Base-by-base conservation (phyloP, 78 protist species). In the Monocercomonoides exilis region DNA sequence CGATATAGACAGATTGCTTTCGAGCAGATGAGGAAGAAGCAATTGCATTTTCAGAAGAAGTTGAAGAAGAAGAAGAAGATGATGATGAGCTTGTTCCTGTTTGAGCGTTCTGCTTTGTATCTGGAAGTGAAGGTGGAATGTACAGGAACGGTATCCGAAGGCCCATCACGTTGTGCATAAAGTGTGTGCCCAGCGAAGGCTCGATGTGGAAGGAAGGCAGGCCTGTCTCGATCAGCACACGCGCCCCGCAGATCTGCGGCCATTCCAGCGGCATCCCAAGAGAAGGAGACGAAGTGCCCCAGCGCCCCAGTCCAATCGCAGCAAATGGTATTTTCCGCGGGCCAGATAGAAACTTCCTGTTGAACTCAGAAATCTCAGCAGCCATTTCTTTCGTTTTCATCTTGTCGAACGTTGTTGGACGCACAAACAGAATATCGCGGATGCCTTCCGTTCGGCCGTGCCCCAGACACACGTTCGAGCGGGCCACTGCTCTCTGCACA, bases 81-180 rank as follows among this genome's bases (percentile, higher is more conserved):
- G n/a, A n/a, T n/a, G n/a, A n/a, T n/a, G n/a, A n/a, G n/a, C n/a
- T n/a, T n/a, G n/a, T n/a, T n/a, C n/a, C n/a, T n/a, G n/a, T n/a
- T n/a, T n/a, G n/a, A 54, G 38, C 11, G 38, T 54, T 21, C 38
- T 54, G 11, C 70, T 54, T 54, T 54, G 70, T 54, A 11, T 11
- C 70, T 54, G 70, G 38, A 21, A 29, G 38, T 11, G 38, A 29
- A 21, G 70, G 70, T 21, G 70, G 82, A 41, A 79, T 79, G 82
- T 32, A 79, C 82, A 79, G 6, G 82, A 79, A 79, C 82, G 82
- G 82, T 5, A 79, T 79, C 82, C 82, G 82, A 33, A 79, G 82
- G 6, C 82, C 82, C 82, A 79, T 6, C 43, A 79, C 21, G 82
- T 79, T 79, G 82, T 79, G 82, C 82, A 79, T 79, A 21, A 79